phyloP scores from a whole-genome alignment of 352 stramenopile genomes.

The Halophytophthora polymorphica region DNA sequence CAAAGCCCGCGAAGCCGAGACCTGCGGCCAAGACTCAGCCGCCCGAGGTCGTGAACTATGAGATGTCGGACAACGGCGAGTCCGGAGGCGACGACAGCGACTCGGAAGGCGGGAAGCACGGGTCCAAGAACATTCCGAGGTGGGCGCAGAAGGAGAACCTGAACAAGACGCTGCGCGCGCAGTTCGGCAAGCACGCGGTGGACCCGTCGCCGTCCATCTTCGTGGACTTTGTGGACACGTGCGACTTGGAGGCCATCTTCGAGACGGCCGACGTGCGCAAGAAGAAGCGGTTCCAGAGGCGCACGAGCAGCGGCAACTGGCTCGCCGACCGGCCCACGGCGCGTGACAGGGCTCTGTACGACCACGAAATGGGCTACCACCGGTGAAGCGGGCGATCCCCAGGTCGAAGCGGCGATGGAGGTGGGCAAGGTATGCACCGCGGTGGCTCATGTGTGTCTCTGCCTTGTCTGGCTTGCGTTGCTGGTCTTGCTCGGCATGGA shows the following conservation, averaged over 20 bases:
- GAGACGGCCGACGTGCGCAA: constrained; percentile 65
- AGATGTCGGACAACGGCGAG: constrained; percentile 81
- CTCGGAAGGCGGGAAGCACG: constrained; percentile 45
- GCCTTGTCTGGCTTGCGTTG: no score
- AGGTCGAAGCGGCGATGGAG: constrained; percentile 9
- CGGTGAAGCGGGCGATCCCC: constrained; percentile 28
- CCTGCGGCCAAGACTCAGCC: constrained; percentile 23
- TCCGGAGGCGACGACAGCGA: constrained; percentile 38
- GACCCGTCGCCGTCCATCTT: constrained; percentile 83
- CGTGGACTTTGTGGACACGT: constrained; percentile 79
- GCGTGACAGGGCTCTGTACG: constrained; percentile 77
- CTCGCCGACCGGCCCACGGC: constrained; percentile 73
- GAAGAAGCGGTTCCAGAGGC: constrained; percentile 73
- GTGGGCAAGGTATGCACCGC: constrained; percentile 4
- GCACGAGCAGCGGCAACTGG: constrained; percentile 87
- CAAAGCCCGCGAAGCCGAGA: constrained; percentile 16
- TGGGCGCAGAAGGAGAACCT: constrained; percentile 80
- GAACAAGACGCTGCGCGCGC: constrained; percentile 55
- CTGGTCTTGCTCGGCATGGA: constrained; percentile 24
- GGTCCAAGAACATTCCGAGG: constrained; percentile 74
- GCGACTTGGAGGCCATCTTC: constrained; percentile 83
- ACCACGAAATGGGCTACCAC: constrained; percentile 79
- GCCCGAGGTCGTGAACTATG: constrained; percentile 47
- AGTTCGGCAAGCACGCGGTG: constrained; percentile 72
- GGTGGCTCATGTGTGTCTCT: constrained; percentile 17